Evolutionary conservation across 345 rosid genomes (phyloP), one percentile per base, ranked within the genome.

Genomic region (Arabidopsis arenosa): DNA sequence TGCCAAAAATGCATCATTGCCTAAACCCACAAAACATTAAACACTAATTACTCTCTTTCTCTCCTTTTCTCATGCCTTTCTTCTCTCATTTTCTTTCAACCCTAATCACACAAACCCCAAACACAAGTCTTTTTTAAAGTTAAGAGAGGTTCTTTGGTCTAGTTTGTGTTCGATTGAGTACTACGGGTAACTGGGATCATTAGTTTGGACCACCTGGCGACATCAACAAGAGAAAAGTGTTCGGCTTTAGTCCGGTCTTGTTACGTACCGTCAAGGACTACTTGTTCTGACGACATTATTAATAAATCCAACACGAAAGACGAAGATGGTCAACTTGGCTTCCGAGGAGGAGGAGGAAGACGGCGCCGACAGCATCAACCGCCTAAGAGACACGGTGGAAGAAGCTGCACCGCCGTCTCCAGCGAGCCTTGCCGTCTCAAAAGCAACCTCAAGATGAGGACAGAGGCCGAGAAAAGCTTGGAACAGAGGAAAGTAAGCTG

Each of bases 401-500:
- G 81, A 43, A 51, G 60, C 48, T 53, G 75, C 56, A 55, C 71
- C 21, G 70, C 79, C n/a, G 70, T 70, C 59, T 83, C 85, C 7
- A 66, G 73, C 39, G 81, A 83, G 70, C 61, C 69, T 8, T 44
- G 60, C 54, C 47, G 71, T 63, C 86, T 83, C 78, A 90, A 83
- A 87, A 90, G 92, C 66, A 88, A 75, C 77, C 88, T 88, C 59
- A 86, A 83, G 88, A 83, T 74, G 58, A 68, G 67, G 10, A 52
- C 81, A 1, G 86, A 73, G 32, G 43, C 53, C 0, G 86, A 73
- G 47, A 72, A 36, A 36, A 73, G 66, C n/a, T 12, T 51, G 40
- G 85, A 85, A 61, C 81, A 63, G 80, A 89, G 87, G 84, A 89
- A 85, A 84, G 97, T 91, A 6, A 87, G 80, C 62, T 91, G 97